These are phyloP conservation scores for Annona squamosa DNA, from an alignment of 164 flowering plant genomes.

Conservation along the genomic window DNA sequence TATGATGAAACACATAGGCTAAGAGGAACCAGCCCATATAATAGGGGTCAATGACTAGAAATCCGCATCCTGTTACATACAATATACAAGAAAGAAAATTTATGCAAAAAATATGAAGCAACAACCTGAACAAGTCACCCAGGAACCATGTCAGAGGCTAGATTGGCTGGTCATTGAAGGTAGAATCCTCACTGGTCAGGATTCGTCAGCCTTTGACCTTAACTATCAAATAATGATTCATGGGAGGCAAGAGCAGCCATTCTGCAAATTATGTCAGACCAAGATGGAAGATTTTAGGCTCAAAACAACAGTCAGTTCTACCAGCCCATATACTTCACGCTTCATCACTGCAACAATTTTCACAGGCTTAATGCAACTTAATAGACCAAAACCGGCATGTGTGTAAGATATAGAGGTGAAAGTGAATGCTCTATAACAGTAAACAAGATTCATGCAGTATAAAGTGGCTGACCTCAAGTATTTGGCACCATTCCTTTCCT, in stretches of 20 bases:
- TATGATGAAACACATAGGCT: neutral
- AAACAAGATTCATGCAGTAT: neutral
- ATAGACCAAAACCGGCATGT: neutral
- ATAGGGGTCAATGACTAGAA: neutral
- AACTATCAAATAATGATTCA: neutral
- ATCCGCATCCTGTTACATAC: neutral
- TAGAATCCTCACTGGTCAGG: constrained; percentile 2
- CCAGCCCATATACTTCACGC: neutral
- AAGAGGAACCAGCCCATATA: neutral
- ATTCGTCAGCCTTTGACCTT: neutral
- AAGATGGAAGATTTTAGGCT: neutral
- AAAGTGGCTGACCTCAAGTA: constrained; percentile 75
- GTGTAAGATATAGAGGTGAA: neutral
- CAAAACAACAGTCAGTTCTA: neutral
- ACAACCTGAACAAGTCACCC: constrained; percentile 4
- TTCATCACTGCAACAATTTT: neutral
- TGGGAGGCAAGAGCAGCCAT: neutral
- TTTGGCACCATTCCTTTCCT: constrained; percentile 72
- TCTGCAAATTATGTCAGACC: constrained; percentile 2
- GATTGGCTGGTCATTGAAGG: constrained; percentile 3
- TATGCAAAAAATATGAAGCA: neutral
- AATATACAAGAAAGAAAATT: neutral
- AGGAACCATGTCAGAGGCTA: neutral
- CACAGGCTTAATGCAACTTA: neutral
- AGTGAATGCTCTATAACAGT: neutral